Percentiles rank a stretch among this genome's conserved stretches.
Evolutionary conservation across 352 stramenopile genomes (phyloP).

Genomic region (Globisporangium ultimum): DNA sequence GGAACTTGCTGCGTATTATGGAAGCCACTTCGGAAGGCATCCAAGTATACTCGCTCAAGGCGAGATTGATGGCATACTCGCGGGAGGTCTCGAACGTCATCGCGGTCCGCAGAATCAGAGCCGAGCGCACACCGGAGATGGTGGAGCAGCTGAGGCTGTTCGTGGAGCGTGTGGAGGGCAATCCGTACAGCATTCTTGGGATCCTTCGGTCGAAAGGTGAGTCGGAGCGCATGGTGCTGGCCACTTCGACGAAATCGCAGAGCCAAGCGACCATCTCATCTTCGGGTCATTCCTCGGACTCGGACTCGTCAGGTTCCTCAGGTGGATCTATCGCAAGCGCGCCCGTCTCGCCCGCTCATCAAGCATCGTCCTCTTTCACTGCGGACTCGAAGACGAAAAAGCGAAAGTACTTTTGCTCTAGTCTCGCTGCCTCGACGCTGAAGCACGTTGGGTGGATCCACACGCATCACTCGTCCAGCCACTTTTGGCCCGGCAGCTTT

Average conservation of each 20-base stretch:
- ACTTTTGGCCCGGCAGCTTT: constrained; percentile 85
- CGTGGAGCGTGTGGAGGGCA: constrained; percentile 67
- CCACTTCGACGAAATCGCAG: background rate
- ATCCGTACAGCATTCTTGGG: constrained; percentile 81
- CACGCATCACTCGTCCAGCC: constrained; percentile 61
- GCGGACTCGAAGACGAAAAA: constrained; percentile 18
- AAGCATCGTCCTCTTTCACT: constrained; percentile 4
- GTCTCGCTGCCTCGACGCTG: constrained; percentile 69
- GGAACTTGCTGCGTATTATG: constrained; percentile 63
- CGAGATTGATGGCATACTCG: constrained; percentile 73
- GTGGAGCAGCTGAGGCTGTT: constrained; percentile 46
- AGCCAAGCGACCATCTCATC: background rate
- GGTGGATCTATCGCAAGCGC: background rate
- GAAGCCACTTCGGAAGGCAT: constrained; percentile 80
- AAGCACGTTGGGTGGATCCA: constrained; percentile 78
- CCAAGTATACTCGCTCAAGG: constrained; percentile 76
- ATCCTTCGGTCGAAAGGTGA: constrained; percentile 57
- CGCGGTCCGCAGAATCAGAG: constrained; percentile 53
- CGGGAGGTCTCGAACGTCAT: constrained; percentile 83
- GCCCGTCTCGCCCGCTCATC: background rate
- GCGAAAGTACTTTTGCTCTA: constrained; percentile 87
- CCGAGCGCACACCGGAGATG: constrained; percentile 39
- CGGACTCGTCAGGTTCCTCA: constrained; percentile 7
- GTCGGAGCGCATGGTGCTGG: constrained; percentile 30
- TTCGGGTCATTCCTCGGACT: constrained; percentile 3